phyloP scores from a whole-genome alignment of 2,329 filamentous ascomycete species.

The Amesomyces nigricolor region DNA sequence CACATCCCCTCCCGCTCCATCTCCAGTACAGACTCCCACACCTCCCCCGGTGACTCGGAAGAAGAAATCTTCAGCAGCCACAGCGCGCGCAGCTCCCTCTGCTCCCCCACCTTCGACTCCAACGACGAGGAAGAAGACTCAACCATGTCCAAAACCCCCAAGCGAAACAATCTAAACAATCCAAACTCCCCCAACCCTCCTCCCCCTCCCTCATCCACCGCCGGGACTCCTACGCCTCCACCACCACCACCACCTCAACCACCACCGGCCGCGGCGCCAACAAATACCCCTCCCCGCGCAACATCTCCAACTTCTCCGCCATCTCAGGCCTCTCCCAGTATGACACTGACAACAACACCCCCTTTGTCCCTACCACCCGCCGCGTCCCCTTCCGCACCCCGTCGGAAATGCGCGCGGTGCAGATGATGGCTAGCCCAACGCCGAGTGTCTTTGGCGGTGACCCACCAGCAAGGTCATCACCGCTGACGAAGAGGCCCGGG shows the following conservation, averaged over 20 bases:
- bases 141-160: slow-evolving; percentile 22
- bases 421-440: slow-evolving; percentile 43
- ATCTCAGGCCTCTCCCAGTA: slow-evolving; percentile 53
- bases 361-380: slow-evolving; percentile 49
- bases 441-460: too few species aligned
- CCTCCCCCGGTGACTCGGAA: slow-evolving; percentile 47
- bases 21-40: slow-evolving; percentile 36
- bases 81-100: slow-evolving; percentile 54
- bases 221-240: slow-evolving; percentile 17
- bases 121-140: background rate
- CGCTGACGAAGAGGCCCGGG: too few species aligned
- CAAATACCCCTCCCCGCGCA: slow-evolving; percentile 35
- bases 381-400: slow-evolving; percentile 64
- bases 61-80: slow-evolving; percentile 56
- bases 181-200: too few species aligned
- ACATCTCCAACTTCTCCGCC: slow-evolving; percentile 44
- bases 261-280: background rate
- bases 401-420: slow-evolving; percentile 63
- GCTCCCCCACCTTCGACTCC: slow-evolving; percentile 35
- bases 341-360: slow-evolving; percentile 33
- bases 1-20: slow-evolving; percentile 22
- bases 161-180: slow-evolving; percentile 24
- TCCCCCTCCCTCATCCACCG: slow-evolving; percentile 13
- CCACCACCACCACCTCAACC: slow-evolving; percentile 10
- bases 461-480: too few species aligned